phyloP scores from a whole-genome alignment of 2,329 filamentous ascomycete genomes.

The Aspergillus fructus region DNA sequence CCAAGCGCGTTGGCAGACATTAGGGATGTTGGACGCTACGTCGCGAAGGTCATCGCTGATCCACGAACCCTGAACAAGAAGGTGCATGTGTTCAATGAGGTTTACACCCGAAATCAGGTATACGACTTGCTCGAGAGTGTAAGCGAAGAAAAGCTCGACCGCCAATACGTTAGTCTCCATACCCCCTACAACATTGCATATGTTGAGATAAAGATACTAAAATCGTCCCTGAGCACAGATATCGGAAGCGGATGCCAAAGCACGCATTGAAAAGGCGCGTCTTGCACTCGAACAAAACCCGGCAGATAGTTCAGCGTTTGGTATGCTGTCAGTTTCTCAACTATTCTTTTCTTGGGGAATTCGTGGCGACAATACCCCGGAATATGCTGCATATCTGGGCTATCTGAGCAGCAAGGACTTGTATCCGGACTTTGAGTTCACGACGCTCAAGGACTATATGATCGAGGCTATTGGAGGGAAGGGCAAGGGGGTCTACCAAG shows the following conservation, averaged over 20 bases:
- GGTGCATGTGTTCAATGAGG: conserved; percentile 42
- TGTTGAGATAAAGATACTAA: too few relatives aligned
- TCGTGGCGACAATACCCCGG: conserved; percentile 50
- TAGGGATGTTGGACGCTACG: conserved; percentile 49
- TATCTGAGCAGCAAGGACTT: conserved; percentile 50
- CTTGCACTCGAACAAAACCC: too few relatives aligned
- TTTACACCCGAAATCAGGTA: conserved; percentile 42
- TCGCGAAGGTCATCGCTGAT: conserved; percentile 50
- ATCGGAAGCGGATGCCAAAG: too few relatives aligned
- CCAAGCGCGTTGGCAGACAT: conserved; percentile 43
- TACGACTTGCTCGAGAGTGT: conserved; percentile 17
- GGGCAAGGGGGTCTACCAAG: too few relatives aligned
- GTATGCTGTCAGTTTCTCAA: too few relatives aligned
- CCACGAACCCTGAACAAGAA: conserved; percentile 49
- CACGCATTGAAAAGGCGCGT: too few relatives aligned
- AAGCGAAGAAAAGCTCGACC: not conserved
- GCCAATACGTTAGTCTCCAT: not conserved
- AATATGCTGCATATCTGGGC: conserved; percentile 50
- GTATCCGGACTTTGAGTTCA: conserved; percentile 42
- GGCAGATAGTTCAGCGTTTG: too few relatives aligned
- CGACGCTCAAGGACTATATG: not conserved
- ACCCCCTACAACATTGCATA: too few relatives aligned
- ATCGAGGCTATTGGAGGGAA: not conserved
- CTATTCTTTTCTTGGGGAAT: conserved; percentile 33
- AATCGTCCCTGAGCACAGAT: too few relatives aligned